A percentile compares a stretch with the other conserved stretches of the same genome.
phyloP scores from a whole-genome alignment of 352 stramenopile genomes.

The Thalassiosira livingstoniorum region DNA sequence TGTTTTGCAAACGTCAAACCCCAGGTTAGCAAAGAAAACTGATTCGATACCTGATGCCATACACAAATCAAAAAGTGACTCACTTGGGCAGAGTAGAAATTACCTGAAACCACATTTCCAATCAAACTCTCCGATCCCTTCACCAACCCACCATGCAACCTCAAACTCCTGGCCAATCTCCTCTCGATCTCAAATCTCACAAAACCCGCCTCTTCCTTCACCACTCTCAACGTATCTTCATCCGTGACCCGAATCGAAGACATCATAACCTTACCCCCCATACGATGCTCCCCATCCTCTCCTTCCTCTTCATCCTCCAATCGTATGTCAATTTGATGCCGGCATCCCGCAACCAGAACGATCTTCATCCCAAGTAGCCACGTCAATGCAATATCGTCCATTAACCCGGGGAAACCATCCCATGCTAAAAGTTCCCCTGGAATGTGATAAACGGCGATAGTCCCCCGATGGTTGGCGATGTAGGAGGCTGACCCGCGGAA shows the following conservation, averaged over 20 bases:
- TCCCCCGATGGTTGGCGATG: conserved; percentile 96
- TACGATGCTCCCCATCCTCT: conserved; percentile 58
- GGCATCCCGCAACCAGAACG: conserved; percentile 93
- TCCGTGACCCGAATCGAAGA: conserved; percentile 91
- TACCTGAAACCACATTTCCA: conserved; percentile 94
- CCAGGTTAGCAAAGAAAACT: no score
- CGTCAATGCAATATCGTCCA: conserved; percentile 95
- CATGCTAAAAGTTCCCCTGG: conserved; percentile 90
- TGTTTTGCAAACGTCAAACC: neutral
- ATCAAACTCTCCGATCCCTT: conserved; percentile 62
- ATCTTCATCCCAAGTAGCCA: conserved; percentile 95
- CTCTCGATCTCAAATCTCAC: conserved; percentile 88
- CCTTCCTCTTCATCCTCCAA: conserved; percentile 73
- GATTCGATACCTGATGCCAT: no score
- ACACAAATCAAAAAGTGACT: no score
- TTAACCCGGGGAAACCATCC: conserved; percentile 89
- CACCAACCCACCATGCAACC: conserved; percentile 61
- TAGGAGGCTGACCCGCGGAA: conserved; percentile 97
- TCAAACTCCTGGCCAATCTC: conserved; percentile 70
- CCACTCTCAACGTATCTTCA: conserved; percentile 90
- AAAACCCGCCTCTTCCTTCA: conserved; percentile 93
- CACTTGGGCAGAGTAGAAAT: conserved; percentile 93
- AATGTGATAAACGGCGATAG: conserved; percentile 96
- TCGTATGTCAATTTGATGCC: conserved; percentile 92
- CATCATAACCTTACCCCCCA: conserved; percentile 50